Base-by-base conservation (phyloP, 495 filamentous ascomycete species). In the Podospora pseudocomata region DNA sequence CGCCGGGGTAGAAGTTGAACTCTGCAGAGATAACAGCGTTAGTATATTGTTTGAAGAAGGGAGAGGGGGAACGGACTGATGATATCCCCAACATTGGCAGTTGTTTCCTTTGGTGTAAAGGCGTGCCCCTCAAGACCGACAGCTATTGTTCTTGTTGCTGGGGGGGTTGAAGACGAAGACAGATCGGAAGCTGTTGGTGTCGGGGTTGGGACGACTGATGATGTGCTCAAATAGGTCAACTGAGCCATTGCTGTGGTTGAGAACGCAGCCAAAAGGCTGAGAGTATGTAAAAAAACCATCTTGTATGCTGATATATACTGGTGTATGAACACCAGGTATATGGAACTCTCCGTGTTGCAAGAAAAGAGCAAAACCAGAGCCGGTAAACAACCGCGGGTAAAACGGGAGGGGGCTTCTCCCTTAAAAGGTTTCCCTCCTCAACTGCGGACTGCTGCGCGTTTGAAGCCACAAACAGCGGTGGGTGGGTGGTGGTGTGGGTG, bases 1-100 rank as follows among this genome's bases (percentile, higher is more conserved):
- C 87, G 65, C 74, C 69, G 4, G 88, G 86, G 71, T 80, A 88
- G 79, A 90, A 89, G 34, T 78, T 72, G 74, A 89, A 90, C 61
- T 78, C 80, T 80, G 23, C 53, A 9, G 9, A 49, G 5, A 7
- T 19, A 23, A 5, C 2, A 34, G 2, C 23, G 23, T 23, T 23
- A 23, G 27, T 49, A 63, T 71, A 65, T 56, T 64, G 67, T 71
- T 30, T 68, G 27, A 0, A 44, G 0, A 23, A 16, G 7, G 5
- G 16, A 3, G 34, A 27, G 28, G 11, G 39, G 39, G 13, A 23
- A 65, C 72, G 20, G 72, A 83, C 80, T 72, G 58, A 83, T 75
- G 11, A 73, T 77, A 72, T 82, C 80, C 20, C 79, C 80, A 30
- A 78, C 70, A 6, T 74, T 71, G 20, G 81, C 80, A 53, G 58